These are phyloP conservation scores for Kluyveromyces lactis DNA, from an alignment of 805 yeast genomes.

Conservation along the genomic window DNA sequence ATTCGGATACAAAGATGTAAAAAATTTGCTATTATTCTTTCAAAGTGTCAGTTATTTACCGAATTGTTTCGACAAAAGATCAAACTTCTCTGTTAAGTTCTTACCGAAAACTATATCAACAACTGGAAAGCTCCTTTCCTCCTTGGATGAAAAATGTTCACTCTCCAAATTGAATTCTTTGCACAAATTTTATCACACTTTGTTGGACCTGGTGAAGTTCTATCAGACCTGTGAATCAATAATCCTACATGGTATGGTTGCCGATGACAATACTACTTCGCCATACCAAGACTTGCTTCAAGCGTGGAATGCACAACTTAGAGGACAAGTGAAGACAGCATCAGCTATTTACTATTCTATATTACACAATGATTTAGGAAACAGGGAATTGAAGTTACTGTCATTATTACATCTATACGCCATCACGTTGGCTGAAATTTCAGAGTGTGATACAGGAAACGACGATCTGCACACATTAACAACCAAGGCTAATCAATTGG, in stretches of 20 bases:
- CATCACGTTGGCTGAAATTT: conserved; percentile 5
- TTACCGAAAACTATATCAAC: conserved; percentile 23
- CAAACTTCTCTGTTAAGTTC: conserved; percentile 24
- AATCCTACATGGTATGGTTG: conserved; percentile 5
- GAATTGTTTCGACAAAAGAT: conserved; percentile 25
- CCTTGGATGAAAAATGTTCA: conserved; percentile 2
- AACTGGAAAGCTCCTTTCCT: conserved; percentile 11
- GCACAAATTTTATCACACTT: conserved; percentile 13
- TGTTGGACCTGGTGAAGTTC: conserved; percentile 15
- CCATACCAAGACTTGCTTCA: conserved; percentile 6
- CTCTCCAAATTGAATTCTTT: conserved; percentile 4
- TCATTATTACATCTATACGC: conserved; percentile 18
- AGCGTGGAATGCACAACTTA: conserved; percentile 13
- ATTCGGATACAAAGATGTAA: conserved; percentile 21
- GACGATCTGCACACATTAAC: conserved; percentile 2
- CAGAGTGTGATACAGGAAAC: conserved; percentile 3
- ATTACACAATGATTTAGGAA: not conserved
- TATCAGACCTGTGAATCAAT: conserved; percentile 11
- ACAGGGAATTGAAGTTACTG: conserved; percentile 10
- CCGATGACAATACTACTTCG: not conserved
- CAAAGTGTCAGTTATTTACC: conserved; percentile 28
- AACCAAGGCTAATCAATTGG: conserved; percentile 8
- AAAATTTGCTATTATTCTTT: conserved; percentile 20
- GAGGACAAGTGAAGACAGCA: conserved; percentile 9
- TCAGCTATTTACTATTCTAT: conserved; percentile 6